phyloP scores from a whole-genome alignment of 805 yeast genomes.

The Metschnikowia gelsemii region DNA sequence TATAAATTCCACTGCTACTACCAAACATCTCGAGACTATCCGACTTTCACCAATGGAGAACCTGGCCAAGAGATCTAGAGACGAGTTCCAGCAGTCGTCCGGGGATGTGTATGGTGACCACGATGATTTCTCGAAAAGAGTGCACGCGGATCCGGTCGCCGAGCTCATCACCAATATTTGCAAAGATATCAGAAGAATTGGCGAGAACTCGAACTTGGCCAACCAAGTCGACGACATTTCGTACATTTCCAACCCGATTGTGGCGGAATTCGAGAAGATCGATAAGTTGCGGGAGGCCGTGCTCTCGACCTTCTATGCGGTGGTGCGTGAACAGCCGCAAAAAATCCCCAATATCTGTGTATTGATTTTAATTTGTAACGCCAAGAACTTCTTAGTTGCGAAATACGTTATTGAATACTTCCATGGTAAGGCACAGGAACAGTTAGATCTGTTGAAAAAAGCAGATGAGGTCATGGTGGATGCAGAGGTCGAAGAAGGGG shows the following conservation, averaged over 20 bases:
- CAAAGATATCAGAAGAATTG: slow-evolving; percentile 45
- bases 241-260: slow-evolving; percentile 64
- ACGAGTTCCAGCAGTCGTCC: slow-evolving; percentile 25
- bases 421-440: slow-evolving; percentile 59
- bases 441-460: slow-evolving; percentile 39
- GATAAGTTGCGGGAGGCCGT: slow-evolving; percentile 59
- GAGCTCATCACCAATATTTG: slow-evolving; percentile 45
- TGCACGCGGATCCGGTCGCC: slow-evolving; percentile 40
- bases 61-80: slow-evolving; percentile 20
- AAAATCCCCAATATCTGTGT: slow-evolving; percentile 73
- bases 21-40: no score
- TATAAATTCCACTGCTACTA: no score
- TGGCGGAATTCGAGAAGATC: slow-evolving; percentile 62
- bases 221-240: slow-evolving; percentile 53
- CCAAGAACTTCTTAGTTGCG: slow-evolving; percentile 64
- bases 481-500: no score
- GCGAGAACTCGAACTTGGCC: slow-evolving; percentile 41
- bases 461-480: slow-evolving; percentile 15
- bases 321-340: slow-evolving; percentile 86
- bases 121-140: slow-evolving; percentile 31
- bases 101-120: slow-evolving; percentile 16
- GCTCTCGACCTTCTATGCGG: slow-evolving; percentile 63
- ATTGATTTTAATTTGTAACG: slow-evolving; percentile 63
- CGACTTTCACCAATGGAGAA: slow-evolving; percentile 18
- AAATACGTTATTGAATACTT: slow-evolving; percentile 66